phyloP scores from a whole-genome alignment of 345 rosid species.

The Lepidium didymum region DNA sequence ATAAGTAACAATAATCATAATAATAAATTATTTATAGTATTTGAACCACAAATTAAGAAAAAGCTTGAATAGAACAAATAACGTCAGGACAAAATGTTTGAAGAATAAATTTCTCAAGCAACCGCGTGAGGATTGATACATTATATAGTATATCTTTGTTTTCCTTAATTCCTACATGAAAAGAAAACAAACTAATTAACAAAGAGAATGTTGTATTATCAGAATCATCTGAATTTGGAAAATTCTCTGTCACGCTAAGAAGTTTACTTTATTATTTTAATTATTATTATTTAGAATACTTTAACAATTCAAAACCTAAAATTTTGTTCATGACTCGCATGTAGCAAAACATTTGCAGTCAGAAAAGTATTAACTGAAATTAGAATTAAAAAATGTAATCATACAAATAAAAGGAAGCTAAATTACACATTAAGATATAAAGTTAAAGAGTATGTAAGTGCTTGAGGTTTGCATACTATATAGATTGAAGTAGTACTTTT shows the following conservation, averaged over 20 bases:
- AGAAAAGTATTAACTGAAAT: background rate
- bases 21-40: no score
- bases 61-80: conserved; percentile 2
- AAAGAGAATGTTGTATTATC: background rate
- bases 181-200: background rate
- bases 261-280: no score
- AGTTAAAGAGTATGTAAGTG: background rate
- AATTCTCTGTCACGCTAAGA: background rate
- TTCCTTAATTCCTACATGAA: background rate
- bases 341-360: background rate
- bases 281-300: background rate
- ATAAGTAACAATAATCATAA: background rate
- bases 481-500: background rate
- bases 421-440: background rate
- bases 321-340: background rate
- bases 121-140: conserved; percentile 20
- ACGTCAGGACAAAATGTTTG: conserved; percentile 13
- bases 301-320: background rate
- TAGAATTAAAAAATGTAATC: background rate
- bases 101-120: conserved; percentile 17
- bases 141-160: background rate
- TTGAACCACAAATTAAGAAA: conserved; percentile 1
- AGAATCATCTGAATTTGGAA: background rate
- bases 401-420: background rate
- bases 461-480: background rate